Percentiles rank a stretch among this genome's conserved stretches.
phyloP scores from a whole-genome alignment of 805 yeast genomes.

The Saccharomycopsis synnaedendra region DNA sequence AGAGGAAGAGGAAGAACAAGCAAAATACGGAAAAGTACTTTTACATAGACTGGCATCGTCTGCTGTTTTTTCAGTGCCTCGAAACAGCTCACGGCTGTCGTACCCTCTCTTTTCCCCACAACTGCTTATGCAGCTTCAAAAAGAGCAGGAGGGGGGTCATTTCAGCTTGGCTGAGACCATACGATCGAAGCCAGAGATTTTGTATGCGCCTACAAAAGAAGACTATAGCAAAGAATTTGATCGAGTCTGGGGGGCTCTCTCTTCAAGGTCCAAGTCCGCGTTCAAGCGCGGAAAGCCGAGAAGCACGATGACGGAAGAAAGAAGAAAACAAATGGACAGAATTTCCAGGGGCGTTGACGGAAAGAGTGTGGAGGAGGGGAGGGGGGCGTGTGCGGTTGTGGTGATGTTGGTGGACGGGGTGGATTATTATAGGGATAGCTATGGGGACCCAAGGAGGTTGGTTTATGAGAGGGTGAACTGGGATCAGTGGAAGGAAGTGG shows the following conservation, averaged over 20 bases:
- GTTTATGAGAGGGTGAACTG: conserved; percentile 40
- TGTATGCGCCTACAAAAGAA: conserved; percentile 36
- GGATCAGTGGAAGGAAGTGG: conserved; percentile 66
- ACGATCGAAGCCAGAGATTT: conserved; percentile 7
- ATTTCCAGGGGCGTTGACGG: conserved; percentile 81
- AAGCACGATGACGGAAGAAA: conserved; percentile 41
- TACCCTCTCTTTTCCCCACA: conserved; percentile 14
- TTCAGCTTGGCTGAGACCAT: neutral
- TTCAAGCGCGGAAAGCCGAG: conserved; percentile 71
- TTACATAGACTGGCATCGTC: neutral
- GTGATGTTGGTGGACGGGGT: conserved; percentile 61
- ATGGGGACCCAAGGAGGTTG: conserved; percentile 35
- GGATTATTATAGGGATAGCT: conserved; percentile 44
- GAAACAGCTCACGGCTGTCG: neutral
- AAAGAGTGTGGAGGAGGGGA: conserved; percentile 47
- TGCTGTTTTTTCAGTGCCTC: neutral
- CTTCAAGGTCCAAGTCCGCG: conserved; percentile 47
- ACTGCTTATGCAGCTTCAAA: conserved; percentile 7
- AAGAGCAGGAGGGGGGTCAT: neutral
- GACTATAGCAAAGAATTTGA: conserved; percentile 62
- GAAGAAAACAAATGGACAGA: conserved; percentile 49
- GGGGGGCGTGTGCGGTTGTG: conserved; percentile 54
- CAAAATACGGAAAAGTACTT: neutral
- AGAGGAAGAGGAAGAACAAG: neutral
- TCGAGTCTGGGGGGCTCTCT: conserved; percentile 52